These are phyloP conservation scores for Salix viminalis DNA, from an alignment of 345 rosid species.

Conservation along the genomic window DNA sequence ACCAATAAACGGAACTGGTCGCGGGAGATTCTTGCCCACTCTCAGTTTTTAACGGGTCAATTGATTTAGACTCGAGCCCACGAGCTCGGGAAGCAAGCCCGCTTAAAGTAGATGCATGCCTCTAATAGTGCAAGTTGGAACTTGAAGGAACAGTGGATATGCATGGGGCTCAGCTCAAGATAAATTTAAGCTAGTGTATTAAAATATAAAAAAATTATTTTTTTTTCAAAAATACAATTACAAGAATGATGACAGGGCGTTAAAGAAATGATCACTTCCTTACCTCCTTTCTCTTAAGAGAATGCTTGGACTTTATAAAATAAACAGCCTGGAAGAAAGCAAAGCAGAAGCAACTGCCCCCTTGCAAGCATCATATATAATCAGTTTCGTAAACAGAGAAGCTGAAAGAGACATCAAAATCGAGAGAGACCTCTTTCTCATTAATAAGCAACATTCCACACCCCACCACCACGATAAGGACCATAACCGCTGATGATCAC, in stretches of 20 bases:
- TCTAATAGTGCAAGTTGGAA: not conserved
- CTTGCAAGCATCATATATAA: not conserved
- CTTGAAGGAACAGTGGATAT: not conserved
- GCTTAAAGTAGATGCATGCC: not conserved
- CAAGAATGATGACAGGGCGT: too few species aligned
- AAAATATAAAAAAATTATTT: too few species aligned
- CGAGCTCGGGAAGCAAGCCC: not conserved
- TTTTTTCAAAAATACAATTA: too few species aligned
- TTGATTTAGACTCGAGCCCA: not conserved
- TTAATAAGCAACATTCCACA: conserved; percentile 31
- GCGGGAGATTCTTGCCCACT: not conserved
- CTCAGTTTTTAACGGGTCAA: not conserved
- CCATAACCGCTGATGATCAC: not conserved
- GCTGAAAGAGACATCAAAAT: conserved; percentile 13
- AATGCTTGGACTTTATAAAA: not conserved
- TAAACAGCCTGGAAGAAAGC: not conserved
- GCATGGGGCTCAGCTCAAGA: too few species aligned
- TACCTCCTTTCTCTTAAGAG: too few species aligned
- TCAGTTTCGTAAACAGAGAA: conserved; percentile 14
- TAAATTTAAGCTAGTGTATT: too few species aligned
- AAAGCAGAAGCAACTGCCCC: not conserved
- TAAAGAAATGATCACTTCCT: too few species aligned
- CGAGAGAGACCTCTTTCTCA: conserved; percentile 22
- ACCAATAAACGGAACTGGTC: not conserved
- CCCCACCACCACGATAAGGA: not conserved